These are phyloP conservation scores for Emericellopsis atlantica DNA, from an alignment of 2,329 filamentous ascomycete species.

Conservation along the genomic window DNA sequence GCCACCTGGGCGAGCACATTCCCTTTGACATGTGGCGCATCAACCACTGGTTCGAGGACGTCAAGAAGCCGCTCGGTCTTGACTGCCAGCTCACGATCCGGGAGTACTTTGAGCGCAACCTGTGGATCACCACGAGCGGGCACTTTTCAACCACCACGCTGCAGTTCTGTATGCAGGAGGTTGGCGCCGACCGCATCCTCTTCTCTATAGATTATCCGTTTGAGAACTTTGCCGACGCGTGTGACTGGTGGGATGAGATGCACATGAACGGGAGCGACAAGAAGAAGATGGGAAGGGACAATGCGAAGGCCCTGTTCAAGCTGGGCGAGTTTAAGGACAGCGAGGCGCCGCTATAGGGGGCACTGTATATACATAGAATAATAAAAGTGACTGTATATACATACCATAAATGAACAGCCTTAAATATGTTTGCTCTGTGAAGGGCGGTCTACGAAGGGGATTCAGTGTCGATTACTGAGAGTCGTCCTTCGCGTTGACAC, in stretches of 20 bases:
- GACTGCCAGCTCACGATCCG: conserved; percentile 33
- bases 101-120: conserved; percentile 40
- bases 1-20: conserved; percentile 35
- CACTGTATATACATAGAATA: not conserved
- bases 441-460: too few species aligned
- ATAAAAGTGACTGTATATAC: too few species aligned
- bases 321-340: conserved; percentile 19
- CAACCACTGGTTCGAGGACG: conserved; percentile 42
- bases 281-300: conserved; percentile 27
- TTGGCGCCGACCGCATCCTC: conserved; percentile 36
- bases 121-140: conserved; percentile 44
- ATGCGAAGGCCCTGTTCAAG: conserved; percentile 27
- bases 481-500: too few species aligned
- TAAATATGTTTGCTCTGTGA: too few species aligned
- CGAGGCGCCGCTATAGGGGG: not conserved
- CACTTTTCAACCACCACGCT: conserved; percentile 41
- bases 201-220: conserved; percentile 42
- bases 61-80: conserved; percentile 35
- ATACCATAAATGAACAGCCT: too few species aligned
- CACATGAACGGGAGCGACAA: conserved; percentile 19
- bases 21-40: conserved; percentile 36
- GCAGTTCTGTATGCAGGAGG: conserved; percentile 32
- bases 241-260: conserved; percentile 25
- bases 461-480: too few species aligned
- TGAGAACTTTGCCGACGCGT: conserved; percentile 29